phyloP scores from a whole-genome alignment of 441 rosid genomes.

The Metrosideros polymorpha region DNA sequence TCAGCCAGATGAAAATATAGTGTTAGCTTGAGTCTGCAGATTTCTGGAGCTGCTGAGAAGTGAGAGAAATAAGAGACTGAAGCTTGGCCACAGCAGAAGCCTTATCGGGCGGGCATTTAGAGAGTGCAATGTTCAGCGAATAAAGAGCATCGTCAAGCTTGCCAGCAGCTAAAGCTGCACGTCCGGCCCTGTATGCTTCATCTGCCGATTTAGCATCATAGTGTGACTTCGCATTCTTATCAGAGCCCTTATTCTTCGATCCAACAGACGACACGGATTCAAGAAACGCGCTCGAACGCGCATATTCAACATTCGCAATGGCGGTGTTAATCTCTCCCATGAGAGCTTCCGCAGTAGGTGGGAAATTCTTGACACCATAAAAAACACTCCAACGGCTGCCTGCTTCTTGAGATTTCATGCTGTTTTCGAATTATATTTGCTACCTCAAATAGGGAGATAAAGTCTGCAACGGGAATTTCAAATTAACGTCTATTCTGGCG shows the following conservation, averaged over 20 bases:
- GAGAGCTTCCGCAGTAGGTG: conserved; percentile 39
- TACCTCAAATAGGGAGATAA: neutral
- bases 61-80: conserved; percentile 55
- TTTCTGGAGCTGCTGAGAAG: conserved; percentile 44
- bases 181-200: conserved; percentile 59
- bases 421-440: neutral
- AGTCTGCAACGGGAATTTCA: neutral
- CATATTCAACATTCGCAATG: conserved; percentile 41
- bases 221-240: neutral
- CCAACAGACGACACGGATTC: conserved; percentile 22
- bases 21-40: neutral
- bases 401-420: conserved; percentile 10
- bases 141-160: conserved; percentile 68
- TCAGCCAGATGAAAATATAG: neutral
- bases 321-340: conserved; percentile 58
- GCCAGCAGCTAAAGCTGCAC: conserved; percentile 58
- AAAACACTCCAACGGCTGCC: conserved; percentile 26
- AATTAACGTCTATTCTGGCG: neutral
- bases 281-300: conserved; percentile 30
- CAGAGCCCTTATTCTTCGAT: conserved; percentile 6
- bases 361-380: conserved; percentile 29
- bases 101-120: conserved; percentile 70
- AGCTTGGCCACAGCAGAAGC: conserved; percentile 62
- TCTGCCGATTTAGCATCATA: conserved; percentile 49
- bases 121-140: conserved; percentile 40